Conservation (phyloP, 169 alveolate genomes). For the Plasmodium inui region DNA sequence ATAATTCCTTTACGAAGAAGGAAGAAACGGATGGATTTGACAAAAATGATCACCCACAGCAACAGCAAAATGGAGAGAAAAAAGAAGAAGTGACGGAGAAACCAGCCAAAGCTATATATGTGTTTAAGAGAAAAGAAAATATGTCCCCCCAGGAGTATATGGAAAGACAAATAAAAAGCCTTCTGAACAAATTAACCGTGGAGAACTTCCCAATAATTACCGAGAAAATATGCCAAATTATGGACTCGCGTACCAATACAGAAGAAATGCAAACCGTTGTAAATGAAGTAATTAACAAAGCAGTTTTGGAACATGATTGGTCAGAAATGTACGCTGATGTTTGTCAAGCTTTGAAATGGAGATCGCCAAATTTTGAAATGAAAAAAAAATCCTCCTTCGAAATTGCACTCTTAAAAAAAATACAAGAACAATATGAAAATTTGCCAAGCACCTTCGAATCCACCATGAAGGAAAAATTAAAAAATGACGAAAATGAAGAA, state of each 20-base stretch:
- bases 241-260: constrained; percentile 82
- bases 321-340: constrained; percentile 94
- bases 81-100: constrained; percentile 20
- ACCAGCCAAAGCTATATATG: constrained; percentile 62
- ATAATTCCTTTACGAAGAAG: not conserved
- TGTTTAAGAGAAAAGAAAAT: constrained; percentile 72
- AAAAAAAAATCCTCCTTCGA: constrained; percentile 85
- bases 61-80: not conserved
- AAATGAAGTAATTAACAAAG: constrained; percentile 87
- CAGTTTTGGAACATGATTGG: constrained; percentile 93
- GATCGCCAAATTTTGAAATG: constrained; percentile 84
- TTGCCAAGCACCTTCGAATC: constrained; percentile 78
- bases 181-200: constrained; percentile 90
- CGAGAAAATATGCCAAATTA: constrained; percentile 89
- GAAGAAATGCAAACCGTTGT: constrained; percentile 87
- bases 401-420: constrained; percentile 81
- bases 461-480: constrained; percentile 76
- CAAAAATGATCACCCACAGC: not conserved
- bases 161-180: constrained; percentile 87
- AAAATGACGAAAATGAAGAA: constrained; percentile 79
- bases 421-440: constrained; percentile 84
- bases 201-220: constrained; percentile 92
- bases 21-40: not conserved
- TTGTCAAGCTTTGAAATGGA: constrained; percentile 89
- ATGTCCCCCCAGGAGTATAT: constrained; percentile 83